These are phyloP conservation scores for Colletotrichum tropicicola DNA, from an alignment of 2,329 filamentous ascomycete species.

Conservation along the genomic window DNA sequence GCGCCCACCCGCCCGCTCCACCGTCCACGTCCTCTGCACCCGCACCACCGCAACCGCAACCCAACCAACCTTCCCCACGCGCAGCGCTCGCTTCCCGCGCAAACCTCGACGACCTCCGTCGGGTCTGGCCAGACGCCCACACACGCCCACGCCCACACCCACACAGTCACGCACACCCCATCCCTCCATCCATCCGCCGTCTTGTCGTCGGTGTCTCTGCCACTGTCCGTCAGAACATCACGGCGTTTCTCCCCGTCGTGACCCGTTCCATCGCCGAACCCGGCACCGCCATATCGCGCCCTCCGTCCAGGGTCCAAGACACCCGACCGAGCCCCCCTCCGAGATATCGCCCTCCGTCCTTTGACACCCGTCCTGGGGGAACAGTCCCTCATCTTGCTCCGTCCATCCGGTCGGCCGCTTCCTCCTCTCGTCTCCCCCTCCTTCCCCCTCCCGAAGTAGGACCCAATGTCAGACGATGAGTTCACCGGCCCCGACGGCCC, in stretches of 20 bases:
- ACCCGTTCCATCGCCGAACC: background rate
- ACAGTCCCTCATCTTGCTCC: background rate
- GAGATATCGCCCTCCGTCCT: background rate
- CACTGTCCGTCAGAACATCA: constrained; percentile 12
- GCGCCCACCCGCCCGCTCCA: no score
- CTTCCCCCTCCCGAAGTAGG: background rate
- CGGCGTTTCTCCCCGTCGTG: background rate
- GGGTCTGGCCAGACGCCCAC: background rate
- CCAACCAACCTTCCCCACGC: constrained; percentile 24
- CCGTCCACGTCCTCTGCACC: no score
- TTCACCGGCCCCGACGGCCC: constrained; percentile 29
- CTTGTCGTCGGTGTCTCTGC: background rate
- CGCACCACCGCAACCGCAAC: background rate
- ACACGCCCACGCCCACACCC: background rate
- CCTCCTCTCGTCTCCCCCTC: constrained; percentile 28
- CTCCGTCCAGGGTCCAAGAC: constrained; percentile 22
- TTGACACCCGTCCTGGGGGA: background rate
- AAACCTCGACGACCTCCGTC: constrained; percentile 19
- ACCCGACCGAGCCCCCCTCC: background rate
- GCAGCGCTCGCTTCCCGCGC: constrained; percentile 26
- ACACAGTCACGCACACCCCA: constrained; percentile 16
- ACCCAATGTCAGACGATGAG: constrained; percentile 51
- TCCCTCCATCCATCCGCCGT: constrained; percentile 19
- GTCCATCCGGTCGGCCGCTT: background rate
- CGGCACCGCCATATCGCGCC: constrained; percentile 15